Percentiles rank a stretch among this genome's conserved stretches.
These are phyloP conservation scores for Neoboletus magnificus DNA, from an alignment of 768 basidiomycete genomes.

Conservation along the genomic window DNA sequence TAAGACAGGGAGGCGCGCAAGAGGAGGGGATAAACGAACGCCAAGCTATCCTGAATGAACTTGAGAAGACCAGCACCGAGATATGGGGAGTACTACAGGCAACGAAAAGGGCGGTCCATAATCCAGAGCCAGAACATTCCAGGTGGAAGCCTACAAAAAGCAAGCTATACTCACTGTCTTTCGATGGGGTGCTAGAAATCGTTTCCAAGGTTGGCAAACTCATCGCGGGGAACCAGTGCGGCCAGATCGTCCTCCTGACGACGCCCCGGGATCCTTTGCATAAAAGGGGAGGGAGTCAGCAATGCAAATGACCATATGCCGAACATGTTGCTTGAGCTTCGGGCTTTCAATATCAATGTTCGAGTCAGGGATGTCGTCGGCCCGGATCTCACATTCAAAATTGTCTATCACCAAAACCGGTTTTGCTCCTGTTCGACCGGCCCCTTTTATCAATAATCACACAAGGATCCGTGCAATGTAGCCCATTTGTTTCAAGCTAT, in stretches of 20 bases:
- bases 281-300: constrained; percentile 76
- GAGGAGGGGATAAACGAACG: constrained; percentile 85
- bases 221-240: constrained; percentile 61
- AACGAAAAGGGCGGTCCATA: constrained; percentile 71
- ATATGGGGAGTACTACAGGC: constrained; percentile 83
- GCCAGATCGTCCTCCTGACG: constrained; percentile 87
- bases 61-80: constrained; percentile 61
- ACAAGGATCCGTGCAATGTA: too few species aligned
- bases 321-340: constrained; percentile 66
- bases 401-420: too few species aligned
- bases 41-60: constrained; percentile 72
- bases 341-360: constrained; percentile 66
- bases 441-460: too few species aligned
- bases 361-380: constrained; percentile 47
- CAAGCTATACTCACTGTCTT: constrained; percentile 49
- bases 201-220: constrained; percentile 63
- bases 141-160: background rate
- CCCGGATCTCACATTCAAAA: too few species aligned
- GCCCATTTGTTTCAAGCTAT: too few species aligned
- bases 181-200: constrained; percentile 60
- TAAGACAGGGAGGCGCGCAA: constrained; percentile 76
- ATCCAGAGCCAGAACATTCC: constrained; percentile 42
- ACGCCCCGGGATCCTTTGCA: constrained; percentile 58
- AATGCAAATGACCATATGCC: constrained; percentile 82
- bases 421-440: too few species aligned